Evolutionary conservation across 2,329 filamentous ascomycete genomes (phyloP), one percentile per base, ranked within the genome.

Genomic region (Cladorrhinum sp.): DNA sequence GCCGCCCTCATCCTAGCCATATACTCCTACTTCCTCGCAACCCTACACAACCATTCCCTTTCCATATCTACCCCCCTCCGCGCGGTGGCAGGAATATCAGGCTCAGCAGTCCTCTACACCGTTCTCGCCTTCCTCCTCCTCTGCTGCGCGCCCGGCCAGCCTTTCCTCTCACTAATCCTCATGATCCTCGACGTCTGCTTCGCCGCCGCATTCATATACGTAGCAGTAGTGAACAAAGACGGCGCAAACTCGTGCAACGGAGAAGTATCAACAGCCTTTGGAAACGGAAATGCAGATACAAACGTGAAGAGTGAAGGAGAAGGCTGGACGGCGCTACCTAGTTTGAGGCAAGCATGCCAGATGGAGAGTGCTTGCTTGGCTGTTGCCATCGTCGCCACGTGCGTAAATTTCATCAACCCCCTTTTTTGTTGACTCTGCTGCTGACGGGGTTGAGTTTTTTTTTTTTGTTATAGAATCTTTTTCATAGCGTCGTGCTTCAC

Each of bases 21-120:
- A 70, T 93, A 89, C 80, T 88, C 87, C 55, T 96, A 96, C 81
- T 96, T 92, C 81, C 85, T 97, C 55, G 86, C 89, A 8, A 83
- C 89, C 8, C 83, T 93, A 14, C 73, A 83, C 64, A 84, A 88
- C 69, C 85, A 91, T 75, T 69, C 86, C 67, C 74, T 87, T 14
- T 60, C 70, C 61, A 92, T 93, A 66, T 79, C 82, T 18, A 84
- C 75, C 67, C 88, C 84, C 77, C 77, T 88, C 62, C 86, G 87
- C 59, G 91, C 90, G 26, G 90, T 95, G 59, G 87, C 87, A 70
- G 91, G 91, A 65, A 87, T 97, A 62, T 83, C 90, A 0, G 93
- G 92, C 55, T 82, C 82, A 1, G 90, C 86, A 2, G 83, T 88
- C 0, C 72, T 96, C 8, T 97, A 96, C 79, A 86, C 87, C 56